Base-by-base conservation (phyloP, 192 early-diverging fungal species). In the Spizellomyces sp. region DNA sequence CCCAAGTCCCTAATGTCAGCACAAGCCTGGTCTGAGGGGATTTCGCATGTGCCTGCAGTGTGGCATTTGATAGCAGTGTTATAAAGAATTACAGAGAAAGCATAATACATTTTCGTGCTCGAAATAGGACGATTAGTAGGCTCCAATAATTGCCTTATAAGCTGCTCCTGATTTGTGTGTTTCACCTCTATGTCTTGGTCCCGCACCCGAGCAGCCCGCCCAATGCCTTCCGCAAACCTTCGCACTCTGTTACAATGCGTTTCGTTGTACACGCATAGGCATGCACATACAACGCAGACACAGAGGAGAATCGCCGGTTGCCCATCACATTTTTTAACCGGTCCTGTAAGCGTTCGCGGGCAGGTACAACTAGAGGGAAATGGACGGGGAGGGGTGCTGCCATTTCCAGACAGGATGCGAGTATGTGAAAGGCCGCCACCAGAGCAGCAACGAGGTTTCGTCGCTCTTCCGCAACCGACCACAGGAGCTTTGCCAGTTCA, bases 221-320 rank as follows among this genome's bases (percentile, higher is more conserved):
- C 12, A 19, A 12, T 12, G 50, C 12, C 50, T 12, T 54, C 0
- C 17, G 50, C 50, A 54, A 54, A 19, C 14, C 50, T n/a, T 54
- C 50, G 17, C 50, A 54, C 17, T 54, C 50, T 54, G 14, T 19
- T 19, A 54, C 50, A 54, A 54, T 54, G 2, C 50, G 50, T 54
- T 54, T 54, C 50, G 50, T 54, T 12, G 50, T 54, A 19, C 50
- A 54, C 50, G 50, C 50, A 54, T 54, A 54, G 17, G 50, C 50
- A 54, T 54, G 50, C 17, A 54, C 12, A 54, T 54, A 54, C 50
- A 54, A 19, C 17, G 17, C 12, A 12, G 50, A 54, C 50, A 54
- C 50, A 19, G 50, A 54, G 0, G 50, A 54, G 14, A 54, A 12
- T n/a, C 17, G 14, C 50, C 17, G 50, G 14, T 19, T 19, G 50